Evolutionary conservation across 2,329 filamentous ascomycete species (phyloP).

Genomic region (Alternaria metachromatica): DNA sequence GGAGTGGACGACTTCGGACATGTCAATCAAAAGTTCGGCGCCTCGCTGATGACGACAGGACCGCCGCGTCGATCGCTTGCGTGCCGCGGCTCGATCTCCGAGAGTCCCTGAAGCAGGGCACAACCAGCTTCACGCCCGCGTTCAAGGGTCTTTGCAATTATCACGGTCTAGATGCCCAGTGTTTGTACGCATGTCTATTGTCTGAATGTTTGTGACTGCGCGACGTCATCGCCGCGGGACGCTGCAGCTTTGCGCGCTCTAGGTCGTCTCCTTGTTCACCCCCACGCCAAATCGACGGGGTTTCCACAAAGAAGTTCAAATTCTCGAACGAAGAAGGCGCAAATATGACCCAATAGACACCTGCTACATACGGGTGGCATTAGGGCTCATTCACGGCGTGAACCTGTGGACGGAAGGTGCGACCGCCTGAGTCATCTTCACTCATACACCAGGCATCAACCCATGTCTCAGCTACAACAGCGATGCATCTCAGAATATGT

Average conservation of each 20-base stretch:
- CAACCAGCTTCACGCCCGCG: not conserved
- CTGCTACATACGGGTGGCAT: not conserved
- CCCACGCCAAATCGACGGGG: not conserved
- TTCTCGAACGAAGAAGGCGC: not conserved
- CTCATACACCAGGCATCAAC: not conserved
- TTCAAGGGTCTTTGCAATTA: not conserved
- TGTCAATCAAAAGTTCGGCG: slow-evolving; percentile 34
- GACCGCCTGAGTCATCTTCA: slow-evolving; percentile 7
- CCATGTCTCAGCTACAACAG: not conserved
- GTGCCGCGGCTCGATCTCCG: slow-evolving; percentile 22
- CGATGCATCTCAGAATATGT: not conserved
- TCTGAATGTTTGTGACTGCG: not conserved
- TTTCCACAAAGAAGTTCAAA: not conserved
- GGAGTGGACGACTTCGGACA: slow-evolving; percentile 18
- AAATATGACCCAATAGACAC: not conserved
- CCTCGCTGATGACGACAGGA: slow-evolving; percentile 40
- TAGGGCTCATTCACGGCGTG: not conserved
- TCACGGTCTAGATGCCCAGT: not conserved
- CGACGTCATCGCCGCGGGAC: not conserved
- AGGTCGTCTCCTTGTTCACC: not conserved
- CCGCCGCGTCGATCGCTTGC: slow-evolving; percentile 16
- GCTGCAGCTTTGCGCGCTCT: not conserved
- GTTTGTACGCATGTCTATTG: not conserved
- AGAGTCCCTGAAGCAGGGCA: not conserved
- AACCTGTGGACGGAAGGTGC: not conserved